Evolutionary conservation across 306 rosid genomes (phyloP), one percentile per base, ranked within the genome.

Genomic region (Lagenaria siceraria): DNA sequence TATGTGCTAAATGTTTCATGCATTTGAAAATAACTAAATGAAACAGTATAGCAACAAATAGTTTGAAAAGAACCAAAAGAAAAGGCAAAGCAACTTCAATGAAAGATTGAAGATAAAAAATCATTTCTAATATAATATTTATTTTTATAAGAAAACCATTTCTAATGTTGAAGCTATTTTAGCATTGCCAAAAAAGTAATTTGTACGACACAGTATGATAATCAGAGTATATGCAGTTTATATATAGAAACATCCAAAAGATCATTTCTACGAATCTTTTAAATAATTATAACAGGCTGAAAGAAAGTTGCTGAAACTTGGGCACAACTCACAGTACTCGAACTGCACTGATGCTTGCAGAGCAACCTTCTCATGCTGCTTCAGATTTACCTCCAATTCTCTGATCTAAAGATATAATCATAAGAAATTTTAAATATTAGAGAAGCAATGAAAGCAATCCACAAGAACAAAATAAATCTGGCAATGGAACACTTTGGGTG

Each of bases 321-420:
- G 58, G 60, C 43, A 49, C 24, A 43, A 71, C 90, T 90, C 88
- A 92, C 98, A 82, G 76, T 82, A 82, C 19, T 89, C 89, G 10
- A 81, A 81, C 71, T 85, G 86, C 56, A 77, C 38, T 27, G 93
- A 62, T 75, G 97, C 93, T 83, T 90, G 92, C 84, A 90, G 55
- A 25, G 93, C 95, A 81, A 74, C 10, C 75, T 86, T 89, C 77
- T 95, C 96, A 58, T 92, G 89, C 83, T 88, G 90, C 91, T 89
- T 95, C 70, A 95, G 52, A 86, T 81, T 78, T 78, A 76, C 80
- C 83, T 95, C 97, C 86, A 84, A 52, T 83, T 90, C 96, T 83
- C 84, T 88, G 80, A 90, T 92, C 98, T 95, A 80, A 33, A 74
- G 74, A 80, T 81, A 64, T 25, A 60, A 33, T 25, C 60, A 81